Conservation (phyloP, 23 red algal species). For the Gracilaria domingensis region DNA sequence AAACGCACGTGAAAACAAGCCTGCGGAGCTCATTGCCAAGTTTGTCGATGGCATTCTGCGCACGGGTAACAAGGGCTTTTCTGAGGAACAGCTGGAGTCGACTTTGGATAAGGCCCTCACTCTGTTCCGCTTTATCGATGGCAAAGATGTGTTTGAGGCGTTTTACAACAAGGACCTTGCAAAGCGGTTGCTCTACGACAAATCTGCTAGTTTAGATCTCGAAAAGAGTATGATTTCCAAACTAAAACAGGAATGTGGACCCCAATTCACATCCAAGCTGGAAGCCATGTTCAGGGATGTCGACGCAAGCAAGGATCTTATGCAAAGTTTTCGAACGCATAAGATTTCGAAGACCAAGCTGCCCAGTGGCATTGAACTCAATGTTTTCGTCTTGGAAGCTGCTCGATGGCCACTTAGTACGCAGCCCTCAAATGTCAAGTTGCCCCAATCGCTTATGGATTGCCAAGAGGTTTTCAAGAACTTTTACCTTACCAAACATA, state of each 20-base stretch:
- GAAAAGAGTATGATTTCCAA: constrained; percentile 97
- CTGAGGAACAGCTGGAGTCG: constrained; percentile 83
- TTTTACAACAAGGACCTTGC: constrained; percentile 98
- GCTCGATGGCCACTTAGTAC: constrained; percentile 83
- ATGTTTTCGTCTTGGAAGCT: constrained; percentile 90
- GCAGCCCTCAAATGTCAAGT: constrained; percentile 65
- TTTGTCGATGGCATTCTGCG: constrained; percentile 91
- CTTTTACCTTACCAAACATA: constrained; percentile 95
- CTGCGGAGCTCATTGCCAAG: constrained; percentile 92
- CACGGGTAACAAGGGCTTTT: constrained; percentile 79
- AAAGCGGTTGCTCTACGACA: constrained; percentile 90
- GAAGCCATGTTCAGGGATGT: constrained; percentile 98
- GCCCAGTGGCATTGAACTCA: constrained; percentile 71
- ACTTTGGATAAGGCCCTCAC: constrained; percentile 80
- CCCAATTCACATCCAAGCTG: constrained; percentile 88
- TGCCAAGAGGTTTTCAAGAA: constrained; percentile 84
- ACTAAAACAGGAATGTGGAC: constrained; percentile 94
- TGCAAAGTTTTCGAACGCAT: constrained; percentile 80
- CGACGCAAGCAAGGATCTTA: constrained; percentile 87
- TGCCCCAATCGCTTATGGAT: constrained; percentile 76
- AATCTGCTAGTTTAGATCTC: constrained; percentile 88
- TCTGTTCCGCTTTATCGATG: constrained; percentile 92
- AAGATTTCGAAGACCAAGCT: constrained; percentile 21
- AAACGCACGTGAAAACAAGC: constrained; percentile 88
- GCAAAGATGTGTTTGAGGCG: constrained; percentile 96